Conservation (phyloP, 2,329 filamentous ascomycete genomes). For the Diaporthe sp. region DNA sequence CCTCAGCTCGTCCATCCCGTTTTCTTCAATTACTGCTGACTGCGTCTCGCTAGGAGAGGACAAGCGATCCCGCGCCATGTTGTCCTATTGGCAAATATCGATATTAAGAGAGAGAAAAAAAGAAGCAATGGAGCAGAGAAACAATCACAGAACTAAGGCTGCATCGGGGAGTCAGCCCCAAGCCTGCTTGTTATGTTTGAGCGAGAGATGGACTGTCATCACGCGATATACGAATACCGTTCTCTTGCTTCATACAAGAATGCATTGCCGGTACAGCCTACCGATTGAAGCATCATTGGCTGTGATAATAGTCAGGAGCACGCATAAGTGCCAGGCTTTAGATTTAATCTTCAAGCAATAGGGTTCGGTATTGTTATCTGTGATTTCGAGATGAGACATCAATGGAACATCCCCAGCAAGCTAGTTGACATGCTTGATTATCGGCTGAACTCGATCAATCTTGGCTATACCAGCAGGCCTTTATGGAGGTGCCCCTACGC, state of each 20-base stretch:
- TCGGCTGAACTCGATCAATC: background rate
- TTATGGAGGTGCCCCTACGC: background rate
- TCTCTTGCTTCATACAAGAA: background rate
- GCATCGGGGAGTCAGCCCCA: background rate
- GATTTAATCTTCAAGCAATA: conserved; percentile 22
- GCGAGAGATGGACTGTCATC: background rate
- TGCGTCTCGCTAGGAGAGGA: background rate
- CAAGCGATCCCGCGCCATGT: conserved; percentile 3
- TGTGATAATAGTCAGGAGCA: background rate
- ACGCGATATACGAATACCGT: background rate
- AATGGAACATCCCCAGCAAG: conserved; percentile 31
- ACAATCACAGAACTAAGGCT: too few species aligned
- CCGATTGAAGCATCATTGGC: background rate
- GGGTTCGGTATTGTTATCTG: conserved; percentile 15
- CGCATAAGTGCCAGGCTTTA: conserved; percentile 8
- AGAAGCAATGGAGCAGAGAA: background rate
- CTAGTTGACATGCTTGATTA: background rate
- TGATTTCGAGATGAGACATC: conserved; percentile 30
- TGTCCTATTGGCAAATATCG: background rate
- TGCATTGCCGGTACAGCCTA: background rate
- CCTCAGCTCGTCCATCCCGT: background rate
- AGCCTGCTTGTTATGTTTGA: too few species aligned
- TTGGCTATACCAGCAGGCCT: background rate
- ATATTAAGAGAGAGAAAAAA: background rate
- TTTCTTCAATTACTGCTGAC: background rate